Conservation (phyloP, 768 basidiomycete genomes). For the Boletus sp. region DNA sequence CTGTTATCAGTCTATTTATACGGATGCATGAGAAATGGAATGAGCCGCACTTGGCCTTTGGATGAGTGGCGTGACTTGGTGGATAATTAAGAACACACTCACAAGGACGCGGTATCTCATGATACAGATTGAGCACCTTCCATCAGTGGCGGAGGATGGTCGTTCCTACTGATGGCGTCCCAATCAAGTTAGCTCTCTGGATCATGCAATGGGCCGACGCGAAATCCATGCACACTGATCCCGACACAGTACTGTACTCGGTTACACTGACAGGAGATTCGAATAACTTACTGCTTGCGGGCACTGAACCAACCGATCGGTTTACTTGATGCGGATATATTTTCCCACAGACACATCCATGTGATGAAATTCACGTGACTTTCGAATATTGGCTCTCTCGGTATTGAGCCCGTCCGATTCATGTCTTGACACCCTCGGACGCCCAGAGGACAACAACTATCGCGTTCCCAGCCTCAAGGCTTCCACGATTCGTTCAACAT, state of each 20-base stretch:
- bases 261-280: background rate
- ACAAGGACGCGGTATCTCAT: background rate
- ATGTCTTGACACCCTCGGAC: slow-evolving; percentile 22
- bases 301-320: too few species aligned
- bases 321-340: slow-evolving; percentile 5
- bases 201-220: background rate
- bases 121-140: background rate
- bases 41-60: background rate
- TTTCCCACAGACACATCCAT: slow-evolving; percentile 7
- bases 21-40: background rate
- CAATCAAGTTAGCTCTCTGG: background rate
- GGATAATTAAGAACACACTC: background rate
- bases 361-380: slow-evolving; percentile 22
- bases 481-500: slow-evolving; percentile 6
- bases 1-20: slow-evolving; percentile 6
- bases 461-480: slow-evolving; percentile 7
- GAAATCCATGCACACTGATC: background rate
- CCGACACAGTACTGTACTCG: background rate
- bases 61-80: too few species aligned
- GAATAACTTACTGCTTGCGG: background rate
- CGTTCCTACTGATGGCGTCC: background rate
- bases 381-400: slow-evolving; percentile 11
- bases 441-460: slow-evolving; percentile 3
- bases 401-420: slow-evolving; percentile 18
- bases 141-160: background rate